Evolutionary conservation across 768 basidiomycete species (phyloP).

Genomic region (Infundibulicybe gibba): DNA sequence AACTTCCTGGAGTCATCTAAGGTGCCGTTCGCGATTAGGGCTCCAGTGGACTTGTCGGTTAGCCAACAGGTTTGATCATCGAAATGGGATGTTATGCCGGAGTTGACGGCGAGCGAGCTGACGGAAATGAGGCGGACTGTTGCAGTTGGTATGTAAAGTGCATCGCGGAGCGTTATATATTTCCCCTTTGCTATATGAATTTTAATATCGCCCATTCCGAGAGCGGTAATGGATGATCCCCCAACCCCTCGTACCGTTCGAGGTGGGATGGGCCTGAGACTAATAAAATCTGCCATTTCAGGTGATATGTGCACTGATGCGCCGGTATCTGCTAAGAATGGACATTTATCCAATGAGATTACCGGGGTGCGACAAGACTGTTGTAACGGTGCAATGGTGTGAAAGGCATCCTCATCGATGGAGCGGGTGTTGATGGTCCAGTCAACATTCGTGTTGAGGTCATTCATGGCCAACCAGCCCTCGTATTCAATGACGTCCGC

Average conservation of each 20-base stretch:
- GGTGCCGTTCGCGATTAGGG: conserved; percentile 6
- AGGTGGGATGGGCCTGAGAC: conserved; percentile 7
- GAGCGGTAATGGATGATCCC: conserved; percentile 10
- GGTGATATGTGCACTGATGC: conserved; percentile 13
- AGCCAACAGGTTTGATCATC: conserved; percentile 15
- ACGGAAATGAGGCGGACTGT: conserved; percentile 15
- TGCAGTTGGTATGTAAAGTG: conserved; percentile 11
- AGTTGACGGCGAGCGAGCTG: background rate
- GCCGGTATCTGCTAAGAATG: conserved; percentile 7
- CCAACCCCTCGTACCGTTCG: conserved; percentile 9
- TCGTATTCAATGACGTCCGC: background rate
- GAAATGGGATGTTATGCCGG: background rate
- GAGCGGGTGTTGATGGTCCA: background rate
- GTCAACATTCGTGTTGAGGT: background rate
- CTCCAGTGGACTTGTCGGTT: conserved; percentile 15
- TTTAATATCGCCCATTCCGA: conserved; percentile 10
- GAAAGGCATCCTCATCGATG: background rate
- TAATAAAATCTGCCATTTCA: conserved; percentile 8
- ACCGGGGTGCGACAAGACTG: conserved; percentile 17
- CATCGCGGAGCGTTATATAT: conserved; percentile 2
- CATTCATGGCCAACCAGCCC: background rate
- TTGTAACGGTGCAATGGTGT: background rate
- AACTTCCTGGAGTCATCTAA: conserved; percentile 1
- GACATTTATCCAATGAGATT: conserved; percentile 18
- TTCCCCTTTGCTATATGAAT: background rate